A percentile compares a stretch with the other conserved stretches of the same genome.
Evolutionary conservation across 2,329 filamentous ascomycete species (phyloP).

Genomic region (Fusarium coicis): DNA sequence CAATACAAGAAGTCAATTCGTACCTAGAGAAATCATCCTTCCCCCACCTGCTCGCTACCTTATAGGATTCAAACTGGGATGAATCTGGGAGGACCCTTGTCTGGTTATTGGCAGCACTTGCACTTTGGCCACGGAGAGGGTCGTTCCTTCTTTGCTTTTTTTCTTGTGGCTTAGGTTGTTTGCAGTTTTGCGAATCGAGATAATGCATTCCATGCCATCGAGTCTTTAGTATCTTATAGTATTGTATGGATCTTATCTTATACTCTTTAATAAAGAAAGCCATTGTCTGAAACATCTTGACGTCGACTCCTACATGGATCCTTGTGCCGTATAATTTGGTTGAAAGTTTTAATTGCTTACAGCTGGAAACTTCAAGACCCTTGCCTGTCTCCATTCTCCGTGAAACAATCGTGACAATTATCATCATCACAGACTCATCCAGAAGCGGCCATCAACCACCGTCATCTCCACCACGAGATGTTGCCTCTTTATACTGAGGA

Average conservation of each 20-base stretch:
- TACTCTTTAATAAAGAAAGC: background rate
- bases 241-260: too few species aligned
- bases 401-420: slow-evolving; percentile 22
- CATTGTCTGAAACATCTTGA: background rate
- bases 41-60: slow-evolving; percentile 6
- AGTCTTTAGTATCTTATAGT: background rate
- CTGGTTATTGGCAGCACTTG: background rate
- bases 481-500: background rate
- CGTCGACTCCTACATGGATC: background rate
- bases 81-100: slow-evolving; percentile 9
- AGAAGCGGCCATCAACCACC: slow-evolving; percentile 27
- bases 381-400: slow-evolving; percentile 19
- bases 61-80: slow-evolving; percentile 9
- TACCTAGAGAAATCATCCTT: background rate
- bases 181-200: background rate
- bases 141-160: background rate
- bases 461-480: slow-evolving; percentile 16
- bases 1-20: slow-evolving; percentile 17
- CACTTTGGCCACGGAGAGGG: background rate
- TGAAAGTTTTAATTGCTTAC: background rate
- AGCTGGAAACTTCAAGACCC: background rate
- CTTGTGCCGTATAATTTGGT: background rate
- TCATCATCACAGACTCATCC: background rate
- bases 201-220: background rate
- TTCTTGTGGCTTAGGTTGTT: background rate